Percentiles rank a stretch among this genome's conserved stretches.
Conservation (phyloP, 768 basidiomycete genomes). For the Suillus americanus region DNA sequence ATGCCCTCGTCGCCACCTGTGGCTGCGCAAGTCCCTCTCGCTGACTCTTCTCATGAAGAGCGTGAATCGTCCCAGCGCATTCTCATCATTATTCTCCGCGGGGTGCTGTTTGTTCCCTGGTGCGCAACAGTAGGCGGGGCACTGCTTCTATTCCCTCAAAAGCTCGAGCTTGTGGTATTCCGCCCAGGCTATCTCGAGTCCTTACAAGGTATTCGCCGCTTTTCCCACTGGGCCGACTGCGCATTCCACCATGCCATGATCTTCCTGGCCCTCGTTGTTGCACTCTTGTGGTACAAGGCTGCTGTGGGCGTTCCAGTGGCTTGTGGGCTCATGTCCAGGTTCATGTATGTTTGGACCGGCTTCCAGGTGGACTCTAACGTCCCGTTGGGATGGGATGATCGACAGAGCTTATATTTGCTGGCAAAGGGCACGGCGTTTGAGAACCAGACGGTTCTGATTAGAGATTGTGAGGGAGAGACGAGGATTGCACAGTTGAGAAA, state of each 20-base stretch:
- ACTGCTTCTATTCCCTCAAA: conserved; percentile 28
- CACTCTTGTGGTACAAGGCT: conserved; percentile 19
- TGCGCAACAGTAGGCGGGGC: conserved; percentile 34
- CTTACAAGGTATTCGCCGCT: conserved; percentile 34
- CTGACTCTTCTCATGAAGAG: background rate
- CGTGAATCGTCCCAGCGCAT: background rate
- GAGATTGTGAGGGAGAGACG: background rate
- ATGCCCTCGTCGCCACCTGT: background rate
- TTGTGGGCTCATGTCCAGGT: conserved; percentile 18
- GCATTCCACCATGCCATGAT: conserved; percentile 34
- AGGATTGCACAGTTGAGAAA: background rate
- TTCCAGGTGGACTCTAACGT: conserved; percentile 24
- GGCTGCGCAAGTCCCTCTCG: background rate
- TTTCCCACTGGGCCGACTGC: conserved; percentile 37
- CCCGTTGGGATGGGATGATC: conserved; percentile 32
- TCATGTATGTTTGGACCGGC: conserved; percentile 27
- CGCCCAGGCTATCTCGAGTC: conserved; percentile 28
- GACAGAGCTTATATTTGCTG: conserved; percentile 35
- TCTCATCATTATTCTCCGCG: conserved; percentile 12
- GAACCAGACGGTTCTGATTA: conserved; percentile 5
- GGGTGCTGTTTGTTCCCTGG: conserved; percentile 35
- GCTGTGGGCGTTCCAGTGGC: conserved; percentile 22
- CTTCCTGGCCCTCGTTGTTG: conserved; percentile 26
- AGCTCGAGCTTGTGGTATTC: conserved; percentile 29
- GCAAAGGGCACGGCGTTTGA: conserved; percentile 17